Conservation (phyloP, 495 filamentous ascomycete genomes). For the Hyaloscypha finlandica region DNA sequence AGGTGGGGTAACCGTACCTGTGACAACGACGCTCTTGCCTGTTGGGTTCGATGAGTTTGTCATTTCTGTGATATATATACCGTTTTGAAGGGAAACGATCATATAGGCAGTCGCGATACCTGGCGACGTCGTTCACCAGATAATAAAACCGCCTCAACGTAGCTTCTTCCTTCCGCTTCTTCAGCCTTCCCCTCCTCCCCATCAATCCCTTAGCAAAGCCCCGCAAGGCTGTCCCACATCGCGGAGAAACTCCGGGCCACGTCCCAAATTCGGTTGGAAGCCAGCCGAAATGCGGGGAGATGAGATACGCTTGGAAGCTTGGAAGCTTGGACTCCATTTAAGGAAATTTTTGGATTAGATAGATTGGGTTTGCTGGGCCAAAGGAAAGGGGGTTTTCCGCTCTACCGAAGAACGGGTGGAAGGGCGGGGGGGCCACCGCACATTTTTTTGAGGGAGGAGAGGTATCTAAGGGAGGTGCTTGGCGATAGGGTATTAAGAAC, state of each 20-base stretch:
- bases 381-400: neutral
- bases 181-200: neutral
- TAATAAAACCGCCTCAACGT: too few species aligned
- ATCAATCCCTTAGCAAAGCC: neutral
- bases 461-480: neutral
- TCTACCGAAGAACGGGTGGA: neutral
- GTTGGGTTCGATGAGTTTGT: neutral
- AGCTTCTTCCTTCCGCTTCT: neutral
- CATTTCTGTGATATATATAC: neutral
- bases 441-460: neutral
- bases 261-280: neutral
- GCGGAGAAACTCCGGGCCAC: conserved; percentile 1
- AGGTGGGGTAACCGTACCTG: conserved; percentile 3
- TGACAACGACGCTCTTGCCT: conserved; percentile 17
- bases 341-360: neutral
- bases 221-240: conserved; percentile 6
- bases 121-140: too few species aligned
- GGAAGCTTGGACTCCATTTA: neutral
- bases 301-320: neutral
- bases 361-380: neutral
- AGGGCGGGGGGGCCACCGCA: neutral
- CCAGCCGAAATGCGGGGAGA: neutral
- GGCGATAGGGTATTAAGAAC: neutral
- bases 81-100: neutral
- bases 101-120: neutral